Conservation (phyloP, 148 eudicot genomes). For the Camellia japonica region DNA sequence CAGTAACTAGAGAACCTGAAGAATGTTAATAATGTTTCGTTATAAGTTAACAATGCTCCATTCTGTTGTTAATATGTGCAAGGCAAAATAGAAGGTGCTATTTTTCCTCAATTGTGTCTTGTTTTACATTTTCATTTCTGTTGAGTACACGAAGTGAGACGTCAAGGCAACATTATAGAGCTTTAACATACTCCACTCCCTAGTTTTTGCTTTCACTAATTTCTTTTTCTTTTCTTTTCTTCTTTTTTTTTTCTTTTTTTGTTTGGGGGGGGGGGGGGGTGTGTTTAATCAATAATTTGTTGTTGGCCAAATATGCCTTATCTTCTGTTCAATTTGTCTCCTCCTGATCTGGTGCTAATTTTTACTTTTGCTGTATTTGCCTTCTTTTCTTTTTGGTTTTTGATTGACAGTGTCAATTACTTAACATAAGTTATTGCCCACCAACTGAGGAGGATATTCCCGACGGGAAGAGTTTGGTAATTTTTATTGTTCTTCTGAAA, state of each 20-base stretch:
- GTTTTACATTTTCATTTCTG: too few species aligned
- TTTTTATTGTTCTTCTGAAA: background rate
- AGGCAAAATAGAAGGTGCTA: background rate
- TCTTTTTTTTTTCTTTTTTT: background rate
- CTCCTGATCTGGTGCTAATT: background rate
- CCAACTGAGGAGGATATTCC: constrained; percentile 70
- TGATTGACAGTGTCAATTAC: constrained; percentile 69
- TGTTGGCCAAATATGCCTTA: background rate
- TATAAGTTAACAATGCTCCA: background rate
- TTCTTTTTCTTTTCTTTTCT: too few species aligned
- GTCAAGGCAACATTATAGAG: background rate
- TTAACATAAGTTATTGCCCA: constrained; percentile 87
- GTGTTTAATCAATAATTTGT: too few species aligned
- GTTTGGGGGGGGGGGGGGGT: too few species aligned
- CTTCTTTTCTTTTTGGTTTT: background rate
- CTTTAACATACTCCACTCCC: background rate
- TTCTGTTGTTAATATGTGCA: background rate
- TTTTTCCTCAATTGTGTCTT: background rate
- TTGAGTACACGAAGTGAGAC: background rate
- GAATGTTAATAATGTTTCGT: background rate
- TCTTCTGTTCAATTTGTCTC: background rate
- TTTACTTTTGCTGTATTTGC: background rate
- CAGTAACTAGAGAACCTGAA: background rate
- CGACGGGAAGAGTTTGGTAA: constrained; percentile 78
- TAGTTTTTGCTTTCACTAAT: too few species aligned